These are phyloP conservation scores for Ambrosia artemisiifolia DNA, from an alignment of 129 eudicot species.

Conservation along the genomic window DNA sequence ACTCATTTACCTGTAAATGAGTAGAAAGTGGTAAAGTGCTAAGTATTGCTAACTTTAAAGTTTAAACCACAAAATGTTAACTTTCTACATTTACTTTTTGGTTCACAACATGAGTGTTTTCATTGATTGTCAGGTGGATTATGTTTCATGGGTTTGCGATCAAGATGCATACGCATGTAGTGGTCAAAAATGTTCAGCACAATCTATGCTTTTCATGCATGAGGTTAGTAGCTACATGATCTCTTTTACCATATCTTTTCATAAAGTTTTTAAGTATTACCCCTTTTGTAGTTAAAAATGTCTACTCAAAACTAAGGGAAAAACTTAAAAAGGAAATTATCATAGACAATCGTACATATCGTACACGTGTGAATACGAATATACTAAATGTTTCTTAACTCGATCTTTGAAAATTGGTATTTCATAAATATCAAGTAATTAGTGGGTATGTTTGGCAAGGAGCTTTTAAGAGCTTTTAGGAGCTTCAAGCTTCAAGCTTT, in stretches of 20 bases:
- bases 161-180: slow-evolving; percentile 99
- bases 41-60: background rate
- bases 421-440: background rate
- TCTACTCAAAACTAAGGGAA: background rate
- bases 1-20: background rate
- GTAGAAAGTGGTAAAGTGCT: background rate
- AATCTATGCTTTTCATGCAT: slow-evolving; percentile 86
- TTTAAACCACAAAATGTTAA: background rate
- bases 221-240: slow-evolving; percentile 49
- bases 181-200: slow-evolving; percentile 98
- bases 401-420: background rate
- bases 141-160: slow-evolving; percentile 99
- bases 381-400: background rate
- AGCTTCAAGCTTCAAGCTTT: too few species aligned
- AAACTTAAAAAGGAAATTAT: background rate
- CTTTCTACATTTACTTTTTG: background rate
- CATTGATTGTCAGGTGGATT: slow-evolving; percentile 61
- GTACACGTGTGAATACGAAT: background rate
- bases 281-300: background rate
- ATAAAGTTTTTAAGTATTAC: background rate
- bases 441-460: too few species aligned
- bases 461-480: too few species aligned
- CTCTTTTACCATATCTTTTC: background rate
- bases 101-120: slow-evolving; percentile 9
- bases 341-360: background rate